phyloP scores from a whole-genome alignment of 1,139 yeast species.

The Pichia cactophila region DNA sequence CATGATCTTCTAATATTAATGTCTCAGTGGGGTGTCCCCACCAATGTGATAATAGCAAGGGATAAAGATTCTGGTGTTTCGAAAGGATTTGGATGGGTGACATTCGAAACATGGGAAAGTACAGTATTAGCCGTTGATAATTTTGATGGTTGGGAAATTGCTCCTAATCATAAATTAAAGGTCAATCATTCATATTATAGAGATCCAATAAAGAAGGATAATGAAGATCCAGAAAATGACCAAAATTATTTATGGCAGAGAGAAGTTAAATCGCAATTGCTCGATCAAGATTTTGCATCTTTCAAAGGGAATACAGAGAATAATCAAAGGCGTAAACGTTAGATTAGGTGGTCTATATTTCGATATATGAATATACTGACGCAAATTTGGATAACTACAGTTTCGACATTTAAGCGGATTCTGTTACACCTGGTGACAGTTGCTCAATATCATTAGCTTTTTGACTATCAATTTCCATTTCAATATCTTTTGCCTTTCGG shows the following conservation, averaged over 20 bases:
- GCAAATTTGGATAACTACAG: not conserved
- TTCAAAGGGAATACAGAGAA: not conserved
- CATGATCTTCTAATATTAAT: conserved; percentile 72
- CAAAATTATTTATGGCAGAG: conserved; percentile 6
- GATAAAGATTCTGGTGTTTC: conserved; percentile 64
- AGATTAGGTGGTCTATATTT: not conserved
- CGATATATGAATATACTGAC: too few relatives aligned
- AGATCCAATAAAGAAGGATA: not conserved
- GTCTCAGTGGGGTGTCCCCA: conserved; percentile 87
- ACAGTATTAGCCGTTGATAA: conserved; percentile 86
- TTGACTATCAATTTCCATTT: not conserved
- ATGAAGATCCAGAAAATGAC: not conserved
- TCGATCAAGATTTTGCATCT: conserved; percentile 8
- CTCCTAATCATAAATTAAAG: conserved; percentile 2
- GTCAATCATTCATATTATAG: conserved; percentile 9
- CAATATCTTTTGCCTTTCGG: too few relatives aligned
- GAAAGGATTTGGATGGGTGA: conserved; percentile 73
- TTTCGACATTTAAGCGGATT: not conserved
- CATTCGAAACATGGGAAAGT: conserved; percentile 76
- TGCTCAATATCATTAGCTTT: not conserved
- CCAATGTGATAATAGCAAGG: conserved; percentile 64
- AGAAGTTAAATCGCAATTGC: conserved; percentile 3
- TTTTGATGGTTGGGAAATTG: conserved; percentile 47
- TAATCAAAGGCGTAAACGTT: not conserved
- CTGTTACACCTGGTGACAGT: not conserved